Percentiles rank a stretch among this genome's conserved stretches.
Conservation (phyloP, 2,329 filamentous ascomycete genomes). For the Epichloe aotearoae region DNA sequence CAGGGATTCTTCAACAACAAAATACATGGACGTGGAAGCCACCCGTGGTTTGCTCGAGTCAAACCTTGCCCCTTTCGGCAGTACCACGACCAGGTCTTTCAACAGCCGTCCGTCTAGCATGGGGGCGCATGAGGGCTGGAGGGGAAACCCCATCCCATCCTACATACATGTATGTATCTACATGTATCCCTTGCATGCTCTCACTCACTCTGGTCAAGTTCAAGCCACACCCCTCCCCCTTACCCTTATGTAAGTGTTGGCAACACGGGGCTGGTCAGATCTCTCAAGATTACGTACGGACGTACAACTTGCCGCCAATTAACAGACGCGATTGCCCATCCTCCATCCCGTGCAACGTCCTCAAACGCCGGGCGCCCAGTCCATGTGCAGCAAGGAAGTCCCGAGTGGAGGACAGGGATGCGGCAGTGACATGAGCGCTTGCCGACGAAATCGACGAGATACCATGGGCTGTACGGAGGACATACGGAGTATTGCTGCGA, state of each 20-base stretch:
- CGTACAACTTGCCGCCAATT: not conserved
- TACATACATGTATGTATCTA: too few species aligned
- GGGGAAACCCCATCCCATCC: not conserved
- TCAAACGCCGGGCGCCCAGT: not conserved
- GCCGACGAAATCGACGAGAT: not conserved
- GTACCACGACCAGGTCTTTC: too few species aligned
- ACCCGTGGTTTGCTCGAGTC: too few species aligned
- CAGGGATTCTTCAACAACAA: not conserved
- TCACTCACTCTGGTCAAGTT: not conserved
- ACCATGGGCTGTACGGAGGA: too few species aligned
- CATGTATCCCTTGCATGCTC: not conserved
- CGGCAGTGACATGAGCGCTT: not conserved
- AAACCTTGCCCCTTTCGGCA: too few species aligned
- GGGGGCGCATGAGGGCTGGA: too few species aligned
- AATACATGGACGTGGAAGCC: too few species aligned
- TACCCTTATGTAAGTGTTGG: not conserved
- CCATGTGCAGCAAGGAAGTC: not conserved
- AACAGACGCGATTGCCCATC: not conserved
- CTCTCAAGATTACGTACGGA: slow-evolving; percentile 2
- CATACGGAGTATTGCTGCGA: too few species aligned
- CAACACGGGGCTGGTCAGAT: slow-evolving; percentile 3
- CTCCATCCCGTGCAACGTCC: not conserved
- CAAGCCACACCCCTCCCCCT: not conserved
- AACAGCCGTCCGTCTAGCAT: too few species aligned
- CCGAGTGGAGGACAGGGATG: not conserved